A percentile compares a stretch with the other conserved stretches of the same genome.
phyloP scores from a whole-genome alignment of 2,329 filamentous ascomycete species.

The Aureobasidium sp. region DNA sequence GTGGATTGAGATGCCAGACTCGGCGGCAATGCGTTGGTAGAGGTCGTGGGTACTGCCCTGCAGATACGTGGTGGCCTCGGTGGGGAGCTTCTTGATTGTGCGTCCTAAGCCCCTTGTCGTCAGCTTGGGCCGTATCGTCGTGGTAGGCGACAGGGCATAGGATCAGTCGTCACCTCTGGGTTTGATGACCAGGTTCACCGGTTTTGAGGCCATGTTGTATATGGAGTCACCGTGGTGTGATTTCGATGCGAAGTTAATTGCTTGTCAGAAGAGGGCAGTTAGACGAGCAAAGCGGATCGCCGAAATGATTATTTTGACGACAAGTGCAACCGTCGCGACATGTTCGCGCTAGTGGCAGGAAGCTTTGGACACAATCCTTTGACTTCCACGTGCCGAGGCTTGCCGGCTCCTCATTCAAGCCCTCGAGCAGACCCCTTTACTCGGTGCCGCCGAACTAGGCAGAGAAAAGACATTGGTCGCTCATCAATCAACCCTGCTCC shows the following conservation, averaged over 20 bases:
- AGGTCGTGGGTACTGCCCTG: slow-evolving; percentile 47
- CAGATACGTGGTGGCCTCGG: slow-evolving; percentile 44
- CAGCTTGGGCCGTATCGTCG: neutral
- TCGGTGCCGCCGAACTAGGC: neutral
- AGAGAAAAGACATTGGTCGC: neutral
- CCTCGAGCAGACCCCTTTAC: neutral
- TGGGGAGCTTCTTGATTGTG: slow-evolving; percentile 53
- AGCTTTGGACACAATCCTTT: slow-evolving; percentile 8
- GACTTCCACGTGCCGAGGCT: slow-evolving; percentile 2
- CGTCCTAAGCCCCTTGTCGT: slow-evolving; percentile 40
- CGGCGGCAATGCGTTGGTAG: slow-evolving; percentile 48
- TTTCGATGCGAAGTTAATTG: neutral
- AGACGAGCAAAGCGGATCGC: neutral
- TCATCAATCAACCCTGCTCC: neutral
- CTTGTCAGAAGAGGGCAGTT: neutral
- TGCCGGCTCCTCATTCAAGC: neutral
- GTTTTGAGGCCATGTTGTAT: slow-evolving; percentile 30
- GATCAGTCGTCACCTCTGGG: slow-evolving; percentile 31
- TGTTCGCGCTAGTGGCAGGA: neutral
- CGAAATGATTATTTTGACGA: neutral
- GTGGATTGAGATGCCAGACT: slow-evolving; percentile 48
- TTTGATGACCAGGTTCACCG: slow-evolving; percentile 37
- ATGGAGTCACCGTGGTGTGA: neutral
- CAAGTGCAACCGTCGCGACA: neutral
- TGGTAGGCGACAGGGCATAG: neutral